These are phyloP conservation scores for Solanum sejunctum DNA, from an alignment of 257 asterid genomes.

Conservation along the genomic window DNA sequence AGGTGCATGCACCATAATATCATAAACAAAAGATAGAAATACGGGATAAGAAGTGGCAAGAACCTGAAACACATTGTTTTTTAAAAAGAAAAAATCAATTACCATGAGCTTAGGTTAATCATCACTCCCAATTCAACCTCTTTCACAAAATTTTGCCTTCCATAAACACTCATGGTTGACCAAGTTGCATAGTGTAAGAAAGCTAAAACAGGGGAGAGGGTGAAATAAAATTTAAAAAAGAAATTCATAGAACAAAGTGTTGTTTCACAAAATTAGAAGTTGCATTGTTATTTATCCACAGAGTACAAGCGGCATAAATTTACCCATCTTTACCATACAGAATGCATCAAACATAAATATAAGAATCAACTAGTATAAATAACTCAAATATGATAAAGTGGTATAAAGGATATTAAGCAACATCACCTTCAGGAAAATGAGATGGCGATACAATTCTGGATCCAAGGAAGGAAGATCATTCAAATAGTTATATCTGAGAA, in stretches of 20 bases:
- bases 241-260: background rate
- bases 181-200: background rate
- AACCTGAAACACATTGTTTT: background rate
- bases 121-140: background rate
- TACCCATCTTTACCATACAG: background rate
- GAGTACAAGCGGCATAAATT: background rate
- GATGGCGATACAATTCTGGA: constrained; percentile 90
- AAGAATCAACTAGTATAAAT: background rate
- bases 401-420: background rate
- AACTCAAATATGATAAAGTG: background rate
- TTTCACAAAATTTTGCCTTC: background rate
- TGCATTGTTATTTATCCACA: background rate
- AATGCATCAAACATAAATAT: background rate
- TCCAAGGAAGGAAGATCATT: constrained; percentile 97
- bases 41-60: background rate
- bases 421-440: constrained; percentile 78
- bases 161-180: background rate
- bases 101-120: background rate
- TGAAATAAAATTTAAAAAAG: background rate
- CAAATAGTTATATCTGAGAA: constrained; percentile 80
- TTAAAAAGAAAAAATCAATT: background rate
- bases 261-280: background rate
- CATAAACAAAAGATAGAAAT: background rate
- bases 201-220: background rate
- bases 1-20: background rate